Conservation (phyloP, 768 basidiomycete species). For the Suillus lakei region DNA sequence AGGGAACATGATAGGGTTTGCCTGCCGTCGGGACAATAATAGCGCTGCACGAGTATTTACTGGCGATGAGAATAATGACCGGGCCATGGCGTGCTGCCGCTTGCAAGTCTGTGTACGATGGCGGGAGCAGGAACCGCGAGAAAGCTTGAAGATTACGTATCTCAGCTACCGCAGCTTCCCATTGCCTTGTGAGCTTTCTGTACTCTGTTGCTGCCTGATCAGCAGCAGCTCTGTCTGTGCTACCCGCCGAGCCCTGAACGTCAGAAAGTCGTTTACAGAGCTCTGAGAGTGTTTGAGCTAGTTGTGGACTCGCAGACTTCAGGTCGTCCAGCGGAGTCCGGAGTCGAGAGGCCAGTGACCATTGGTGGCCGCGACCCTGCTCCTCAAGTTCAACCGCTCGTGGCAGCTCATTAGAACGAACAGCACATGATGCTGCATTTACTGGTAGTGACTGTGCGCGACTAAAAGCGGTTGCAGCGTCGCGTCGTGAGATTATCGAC, state of each 20-base stretch:
- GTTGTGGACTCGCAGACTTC: background rate
- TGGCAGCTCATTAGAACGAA: constrained; percentile 8
- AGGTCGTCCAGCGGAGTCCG: constrained; percentile 30
- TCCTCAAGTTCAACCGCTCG: constrained; percentile 33
- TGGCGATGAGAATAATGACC: constrained; percentile 21
- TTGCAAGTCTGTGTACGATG: constrained; percentile 15
- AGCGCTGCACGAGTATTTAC: constrained; percentile 19
- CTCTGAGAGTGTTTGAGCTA: no score
- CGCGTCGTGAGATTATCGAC: background rate
- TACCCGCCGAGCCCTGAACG: no score
- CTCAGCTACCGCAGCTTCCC: constrained; percentile 8
- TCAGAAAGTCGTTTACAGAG: no score
- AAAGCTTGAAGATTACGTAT: constrained; percentile 18
- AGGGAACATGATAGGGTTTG: constrained; percentile 16
- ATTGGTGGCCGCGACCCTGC: constrained; percentile 32
- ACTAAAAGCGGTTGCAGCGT: background rate
- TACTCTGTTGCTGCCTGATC: constrained; percentile 14
- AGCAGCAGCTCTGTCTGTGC: background rate
- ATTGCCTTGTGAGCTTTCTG: constrained; percentile 11
- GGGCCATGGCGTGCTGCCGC: constrained; percentile 23
- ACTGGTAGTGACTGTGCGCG: background rate
- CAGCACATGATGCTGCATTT: constrained; percentile 19
- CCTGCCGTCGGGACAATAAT: constrained; percentile 10
- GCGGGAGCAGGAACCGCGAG: constrained; percentile 22
- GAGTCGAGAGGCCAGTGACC: constrained; percentile 31